Evolutionary conservation across 139 green algal species (phyloP).

Genomic region (Coelastrella sp.): DNA sequence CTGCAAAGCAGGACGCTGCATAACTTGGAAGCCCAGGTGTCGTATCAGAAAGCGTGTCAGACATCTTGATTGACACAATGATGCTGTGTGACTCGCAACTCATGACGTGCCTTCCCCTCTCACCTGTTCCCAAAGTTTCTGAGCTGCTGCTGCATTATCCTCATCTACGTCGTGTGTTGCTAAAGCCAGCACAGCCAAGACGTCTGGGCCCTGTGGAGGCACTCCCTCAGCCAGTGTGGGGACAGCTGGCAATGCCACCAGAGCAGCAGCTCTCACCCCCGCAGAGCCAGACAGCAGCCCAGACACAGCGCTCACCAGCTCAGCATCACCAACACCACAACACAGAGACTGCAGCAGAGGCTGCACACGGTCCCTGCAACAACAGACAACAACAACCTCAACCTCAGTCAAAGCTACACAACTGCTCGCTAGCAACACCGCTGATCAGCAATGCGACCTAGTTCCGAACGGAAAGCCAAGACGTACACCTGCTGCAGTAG

Average conservation of each 20-base stretch:
- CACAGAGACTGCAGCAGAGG: conserved; percentile 79
- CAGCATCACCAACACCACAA: conserved; percentile 52
- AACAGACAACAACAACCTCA: neutral
- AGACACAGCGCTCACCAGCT: conserved; percentile 68
- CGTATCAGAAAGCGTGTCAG: too few species aligned
- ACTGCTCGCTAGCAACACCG: too few species aligned
- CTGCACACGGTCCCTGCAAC: conserved; percentile 74
- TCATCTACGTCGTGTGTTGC: conserved; percentile 36
- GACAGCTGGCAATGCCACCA: conserved; percentile 73
- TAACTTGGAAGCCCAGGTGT: too few species aligned
- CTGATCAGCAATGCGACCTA: too few species aligned
- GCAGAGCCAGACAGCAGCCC: conserved; percentile 58
- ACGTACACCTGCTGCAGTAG: too few species aligned
- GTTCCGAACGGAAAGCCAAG: too few species aligned
- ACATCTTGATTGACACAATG: too few species aligned
- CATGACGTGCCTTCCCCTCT: too few species aligned
- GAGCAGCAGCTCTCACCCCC: conserved; percentile 68
- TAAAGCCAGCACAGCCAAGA: conserved; percentile 69
- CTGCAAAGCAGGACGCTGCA: neutral
- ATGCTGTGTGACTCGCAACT: too few species aligned
- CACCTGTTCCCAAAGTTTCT: conserved; percentile 67
- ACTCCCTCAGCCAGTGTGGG: conserved; percentile 60
- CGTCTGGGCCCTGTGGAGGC: conserved; percentile 14
- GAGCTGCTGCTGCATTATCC: conserved; percentile 67
- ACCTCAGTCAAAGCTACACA: too few species aligned